Evolutionary conservation across 306 rosid genomes (phyloP).

Genomic region (Sicyos baderoa): DNA sequence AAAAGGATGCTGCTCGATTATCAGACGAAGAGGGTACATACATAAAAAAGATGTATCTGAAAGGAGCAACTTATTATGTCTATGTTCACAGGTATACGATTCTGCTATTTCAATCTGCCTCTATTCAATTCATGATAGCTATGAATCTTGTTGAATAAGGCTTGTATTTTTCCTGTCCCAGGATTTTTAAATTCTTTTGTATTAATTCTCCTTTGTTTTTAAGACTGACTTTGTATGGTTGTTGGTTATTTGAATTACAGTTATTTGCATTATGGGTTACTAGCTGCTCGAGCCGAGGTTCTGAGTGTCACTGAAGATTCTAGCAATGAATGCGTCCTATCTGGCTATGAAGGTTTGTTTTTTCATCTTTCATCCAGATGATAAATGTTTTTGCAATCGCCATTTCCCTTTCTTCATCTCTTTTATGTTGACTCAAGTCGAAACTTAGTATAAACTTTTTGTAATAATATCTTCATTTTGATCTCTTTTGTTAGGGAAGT

Average conservation of each 20-base stretch:
- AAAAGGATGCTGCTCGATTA: slow-evolving; percentile 59
- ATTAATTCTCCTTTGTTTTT: slow-evolving; percentile 5
- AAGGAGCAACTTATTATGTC: slow-evolving; percentile 69
- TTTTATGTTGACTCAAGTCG: too few relatives aligned
- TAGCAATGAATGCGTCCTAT: slow-evolving; percentile 69
- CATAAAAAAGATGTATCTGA: slow-evolving; percentile 68
- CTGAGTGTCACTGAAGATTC: slow-evolving; percentile 57
- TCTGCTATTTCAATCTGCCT: background rate
- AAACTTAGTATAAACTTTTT: too few relatives aligned
- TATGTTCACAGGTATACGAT: slow-evolving; percentile 84
- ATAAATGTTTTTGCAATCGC: background rate
- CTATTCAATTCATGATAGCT: background rate
- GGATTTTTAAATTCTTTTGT: background rate
- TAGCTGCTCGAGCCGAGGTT: slow-evolving; percentile 96
- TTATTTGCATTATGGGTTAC: slow-evolving; percentile 86
- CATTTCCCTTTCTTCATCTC: slow-evolving; percentile 8
- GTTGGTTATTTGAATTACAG: slow-evolving; percentile 36
- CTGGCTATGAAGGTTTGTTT: slow-evolving; percentile 60
- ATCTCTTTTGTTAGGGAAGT: too few relatives aligned
- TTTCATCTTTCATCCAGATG: background rate
- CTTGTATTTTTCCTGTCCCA: background rate
- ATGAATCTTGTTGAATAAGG: background rate
- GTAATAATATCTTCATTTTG: too few relatives aligned
- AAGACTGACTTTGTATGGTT: background rate
- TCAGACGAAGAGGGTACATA: slow-evolving; percentile 51